Conservation (phyloP, 2,329 filamentous ascomycete genomes). For the Claviceps pazoutovae region DNA sequence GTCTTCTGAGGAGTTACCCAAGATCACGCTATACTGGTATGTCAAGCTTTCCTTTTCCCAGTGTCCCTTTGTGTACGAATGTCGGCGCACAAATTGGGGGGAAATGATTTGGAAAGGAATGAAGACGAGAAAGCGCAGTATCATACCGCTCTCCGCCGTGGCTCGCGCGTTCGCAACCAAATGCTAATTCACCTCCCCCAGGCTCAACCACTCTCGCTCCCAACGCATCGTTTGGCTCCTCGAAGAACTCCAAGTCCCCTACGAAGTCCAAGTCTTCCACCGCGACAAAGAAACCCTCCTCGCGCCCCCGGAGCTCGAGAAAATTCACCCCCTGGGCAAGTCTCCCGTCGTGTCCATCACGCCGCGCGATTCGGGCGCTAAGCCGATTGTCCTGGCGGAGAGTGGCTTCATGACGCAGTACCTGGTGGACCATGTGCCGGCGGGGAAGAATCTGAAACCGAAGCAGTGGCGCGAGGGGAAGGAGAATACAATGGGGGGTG, state of each 20-base stretch:
- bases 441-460: slow-evolving; percentile 34
- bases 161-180: background rate
- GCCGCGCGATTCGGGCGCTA: slow-evolving; percentile 19
- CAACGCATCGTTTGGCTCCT: slow-evolving; percentile 78
- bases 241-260: slow-evolving; percentile 66
- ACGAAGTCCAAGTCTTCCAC: slow-evolving; percentile 69
- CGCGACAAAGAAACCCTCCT: slow-evolving; percentile 45
- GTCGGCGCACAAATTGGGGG: too few species aligned
- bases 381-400: slow-evolving; percentile 58
- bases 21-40: slow-evolving; percentile 53
- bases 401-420: slow-evolving; percentile 74
- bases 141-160: too few species aligned
- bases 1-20: slow-evolving; percentile 20
- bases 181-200: slow-evolving; percentile 19
- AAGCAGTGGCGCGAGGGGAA: slow-evolving; percentile 41
- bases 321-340: slow-evolving; percentile 76
- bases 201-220: slow-evolving; percentile 71
- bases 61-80: background rate
- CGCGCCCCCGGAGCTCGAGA: slow-evolving; percentile 63
- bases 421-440: slow-evolving; percentile 49
- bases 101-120: too few species aligned
- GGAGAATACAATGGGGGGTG: slow-evolving; percentile 42
- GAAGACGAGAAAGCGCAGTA: too few species aligned
- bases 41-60: slow-evolving; percentile 4
- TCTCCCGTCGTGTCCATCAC: slow-evolving; percentile 62